Evolutionary conservation across 768 basidiomycete species (phyloP).

Genomic region (Neoboletus magnificus): DNA sequence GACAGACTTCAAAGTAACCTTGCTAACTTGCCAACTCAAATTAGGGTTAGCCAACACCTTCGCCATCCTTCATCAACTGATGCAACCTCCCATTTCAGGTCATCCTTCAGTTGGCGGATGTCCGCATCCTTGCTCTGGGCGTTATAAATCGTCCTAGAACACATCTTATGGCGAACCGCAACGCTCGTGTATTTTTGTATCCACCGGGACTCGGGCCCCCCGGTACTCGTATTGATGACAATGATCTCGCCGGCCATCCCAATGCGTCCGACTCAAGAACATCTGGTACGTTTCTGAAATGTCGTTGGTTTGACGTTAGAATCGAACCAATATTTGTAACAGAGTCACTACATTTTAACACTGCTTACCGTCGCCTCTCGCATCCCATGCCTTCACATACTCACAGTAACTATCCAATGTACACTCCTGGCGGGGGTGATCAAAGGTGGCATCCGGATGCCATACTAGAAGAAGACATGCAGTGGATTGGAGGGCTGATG

Average conservation of each 20-base stretch:
- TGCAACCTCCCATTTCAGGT: conserved; percentile 40
- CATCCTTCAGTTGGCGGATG: conserved; percentile 66
- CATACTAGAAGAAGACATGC: conserved; percentile 54
- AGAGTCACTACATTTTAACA: conserved; percentile 3
- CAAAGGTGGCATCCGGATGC: conserved; percentile 56
- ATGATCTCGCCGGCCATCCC: neutral
- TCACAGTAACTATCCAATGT: conserved; percentile 68
- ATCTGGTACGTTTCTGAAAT: conserved; percentile 1
- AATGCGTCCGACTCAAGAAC: conserved; percentile 3
- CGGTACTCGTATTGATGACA: conserved; percentile 1
- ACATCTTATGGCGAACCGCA: conserved; percentile 55
- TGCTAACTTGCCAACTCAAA: conserved; percentile 61
- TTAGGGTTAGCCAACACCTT: conserved; percentile 47
- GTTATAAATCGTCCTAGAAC: conserved; percentile 57
- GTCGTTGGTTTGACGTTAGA: neutral
- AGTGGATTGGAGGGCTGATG: conserved; percentile 77
- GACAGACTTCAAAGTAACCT: conserved; percentile 65
- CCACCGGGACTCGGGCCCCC: conserved; percentile 58
- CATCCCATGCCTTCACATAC: conserved; percentile 55
- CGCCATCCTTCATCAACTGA: conserved; percentile 4
- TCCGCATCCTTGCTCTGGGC: conserved; percentile 70
- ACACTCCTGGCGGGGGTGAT: conserved; percentile 67
- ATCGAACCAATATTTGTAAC: neutral
- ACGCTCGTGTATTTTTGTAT: conserved; percentile 65
- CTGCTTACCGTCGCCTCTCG: conserved; percentile 42